Evolutionary conservation across 1,284 basidiomycete species (phyloP).

Genomic region (Ganoderma leucocontextum): DNA sequence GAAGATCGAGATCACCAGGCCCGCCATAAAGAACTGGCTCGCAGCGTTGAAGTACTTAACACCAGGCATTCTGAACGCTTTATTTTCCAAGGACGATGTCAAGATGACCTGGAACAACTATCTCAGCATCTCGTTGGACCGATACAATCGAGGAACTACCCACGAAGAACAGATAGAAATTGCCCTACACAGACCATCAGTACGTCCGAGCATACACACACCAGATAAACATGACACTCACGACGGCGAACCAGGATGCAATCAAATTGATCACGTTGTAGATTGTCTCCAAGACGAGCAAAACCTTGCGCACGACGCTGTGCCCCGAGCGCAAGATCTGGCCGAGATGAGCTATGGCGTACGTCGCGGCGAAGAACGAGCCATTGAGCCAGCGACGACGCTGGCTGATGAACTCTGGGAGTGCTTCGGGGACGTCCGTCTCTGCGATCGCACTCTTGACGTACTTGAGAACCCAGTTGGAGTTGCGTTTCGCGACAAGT

Average conservation of each 20-base stretch:
- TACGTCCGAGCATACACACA: not conserved
- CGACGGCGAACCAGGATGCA: slow-evolving; percentile 94
- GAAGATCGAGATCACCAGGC: slow-evolving; percentile 88
- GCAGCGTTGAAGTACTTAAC: slow-evolving; percentile 85
- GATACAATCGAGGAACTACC: slow-evolving; percentile 45
- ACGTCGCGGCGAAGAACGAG: slow-evolving; percentile 94
- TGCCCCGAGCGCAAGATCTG: slow-evolving; percentile 91
- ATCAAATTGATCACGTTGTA: slow-evolving; percentile 91
- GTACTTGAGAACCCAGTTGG: slow-evolving; percentile 94
- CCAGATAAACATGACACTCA: slow-evolving; percentile 48
- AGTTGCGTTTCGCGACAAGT: slow-evolving; percentile 91
- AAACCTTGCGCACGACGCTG: slow-evolving; percentile 76
- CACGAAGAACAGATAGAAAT: slow-evolving; percentile 97
- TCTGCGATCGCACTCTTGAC: slow-evolving; percentile 96
- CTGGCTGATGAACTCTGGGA: slow-evolving; percentile 96
- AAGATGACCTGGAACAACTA: slow-evolving; percentile 63
- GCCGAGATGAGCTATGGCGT: slow-evolving; percentile 83
- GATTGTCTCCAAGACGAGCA: slow-evolving; percentile 82
- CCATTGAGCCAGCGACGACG: slow-evolving; percentile 96
- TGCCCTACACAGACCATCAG: slow-evolving; percentile 63
- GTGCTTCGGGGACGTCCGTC: slow-evolving; percentile 94
- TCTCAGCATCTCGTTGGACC: slow-evolving; percentile 33
- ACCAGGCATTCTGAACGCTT: slow-evolving; percentile 71
- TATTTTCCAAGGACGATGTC: slow-evolving; percentile 87
- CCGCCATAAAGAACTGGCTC: slow-evolving; percentile 87